Percentiles rank a stretch among this genome's conserved stretches.
phyloP scores from a whole-genome alignment of 495 filamentous ascomycete genomes.

The Peziza echinospora region DNA sequence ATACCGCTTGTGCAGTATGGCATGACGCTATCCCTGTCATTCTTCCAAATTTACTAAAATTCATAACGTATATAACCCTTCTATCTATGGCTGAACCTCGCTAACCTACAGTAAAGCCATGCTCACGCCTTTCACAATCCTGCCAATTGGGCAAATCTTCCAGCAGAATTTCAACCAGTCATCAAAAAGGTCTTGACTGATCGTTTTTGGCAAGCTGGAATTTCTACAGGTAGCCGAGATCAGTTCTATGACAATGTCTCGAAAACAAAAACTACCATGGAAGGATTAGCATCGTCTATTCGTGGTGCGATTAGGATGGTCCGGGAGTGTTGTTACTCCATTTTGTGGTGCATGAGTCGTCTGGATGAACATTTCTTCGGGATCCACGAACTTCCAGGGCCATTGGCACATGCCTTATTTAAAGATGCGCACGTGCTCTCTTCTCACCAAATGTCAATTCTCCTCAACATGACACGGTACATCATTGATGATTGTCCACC shows the following conservation, averaged over 20 bases:
- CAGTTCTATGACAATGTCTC: constrained; percentile 87
- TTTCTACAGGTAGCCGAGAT: constrained; percentile 80
- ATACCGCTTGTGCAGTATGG: constrained; percentile 58
- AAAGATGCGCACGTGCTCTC: constrained; percentile 66
- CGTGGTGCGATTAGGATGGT: constrained; percentile 72
- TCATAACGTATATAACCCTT: constrained; percentile 39
- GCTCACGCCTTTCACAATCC: constrained; percentile 90
- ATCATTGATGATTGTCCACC: constrained; percentile 81
- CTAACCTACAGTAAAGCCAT: constrained; percentile 31
- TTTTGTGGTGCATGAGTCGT: constrained; percentile 80
- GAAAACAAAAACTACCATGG: constrained; percentile 66
- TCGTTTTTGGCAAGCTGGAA: constrained; percentile 96
- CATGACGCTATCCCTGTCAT: constrained; percentile 60
- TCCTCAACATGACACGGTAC: constrained; percentile 66
- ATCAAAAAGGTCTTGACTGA: constrained; percentile 74
- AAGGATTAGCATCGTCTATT: constrained; percentile 84
- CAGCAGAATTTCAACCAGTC: constrained; percentile 52
- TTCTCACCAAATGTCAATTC: constrained; percentile 73
- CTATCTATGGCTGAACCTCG: not conserved
- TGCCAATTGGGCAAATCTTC: constrained; percentile 57
- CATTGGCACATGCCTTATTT: constrained; percentile 66
- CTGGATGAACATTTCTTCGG: constrained; percentile 78
- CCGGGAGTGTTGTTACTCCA: constrained; percentile 77
- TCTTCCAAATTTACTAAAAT: constrained; percentile 65
- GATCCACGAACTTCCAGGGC: constrained; percentile 58